Percentiles rank a stretch among this genome's conserved stretches.
Evolutionary conservation across 2,329 filamentous ascomycete genomes (phyloP).

Genomic region (Graphium sp.): DNA sequence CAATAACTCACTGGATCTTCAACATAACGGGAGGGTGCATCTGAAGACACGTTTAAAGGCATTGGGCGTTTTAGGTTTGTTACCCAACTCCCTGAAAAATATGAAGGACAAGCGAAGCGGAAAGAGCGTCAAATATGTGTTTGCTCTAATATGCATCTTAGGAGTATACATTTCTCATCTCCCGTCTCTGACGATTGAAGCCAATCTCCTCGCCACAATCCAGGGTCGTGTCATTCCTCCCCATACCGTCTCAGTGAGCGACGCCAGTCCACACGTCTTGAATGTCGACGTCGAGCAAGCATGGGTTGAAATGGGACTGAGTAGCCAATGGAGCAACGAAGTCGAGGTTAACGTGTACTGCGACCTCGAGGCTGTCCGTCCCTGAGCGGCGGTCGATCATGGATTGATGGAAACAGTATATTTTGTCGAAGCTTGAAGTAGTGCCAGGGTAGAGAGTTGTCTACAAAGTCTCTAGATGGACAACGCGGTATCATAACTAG

Average conservation of each 20-base stretch:
- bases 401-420: too few species aligned
- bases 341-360: conserved; percentile 50
- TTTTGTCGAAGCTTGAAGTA: too few species aligned
- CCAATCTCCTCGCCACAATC: conserved; percentile 60
- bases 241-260: conserved; percentile 43
- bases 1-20: conserved; percentile 37
- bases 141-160: too few species aligned
- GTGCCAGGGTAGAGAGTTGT: too few species aligned
- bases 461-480: too few species aligned
- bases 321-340: conserved; percentile 67
- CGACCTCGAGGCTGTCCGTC: too few species aligned
- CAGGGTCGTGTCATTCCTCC: conserved; percentile 52
- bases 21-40: conserved; percentile 38
- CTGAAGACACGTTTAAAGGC: conserved; percentile 63
- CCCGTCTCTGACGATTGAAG: conserved; percentile 36
- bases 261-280: conserved; percentile 40
- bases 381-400: too few species aligned
- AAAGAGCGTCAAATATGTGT: too few species aligned
- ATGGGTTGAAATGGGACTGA: conserved; percentile 58
- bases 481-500: too few species aligned
- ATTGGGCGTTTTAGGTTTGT: conserved; percentile 52
- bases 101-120: too few species aligned
- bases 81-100: conserved; percentile 2
- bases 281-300: conserved; percentile 63
- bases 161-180: conserved; percentile 66